These are phyloP conservation scores for Magnolia changhungtana DNA, from an alignment of 164 flowering plant genomes.

Conservation along the genomic window DNA sequence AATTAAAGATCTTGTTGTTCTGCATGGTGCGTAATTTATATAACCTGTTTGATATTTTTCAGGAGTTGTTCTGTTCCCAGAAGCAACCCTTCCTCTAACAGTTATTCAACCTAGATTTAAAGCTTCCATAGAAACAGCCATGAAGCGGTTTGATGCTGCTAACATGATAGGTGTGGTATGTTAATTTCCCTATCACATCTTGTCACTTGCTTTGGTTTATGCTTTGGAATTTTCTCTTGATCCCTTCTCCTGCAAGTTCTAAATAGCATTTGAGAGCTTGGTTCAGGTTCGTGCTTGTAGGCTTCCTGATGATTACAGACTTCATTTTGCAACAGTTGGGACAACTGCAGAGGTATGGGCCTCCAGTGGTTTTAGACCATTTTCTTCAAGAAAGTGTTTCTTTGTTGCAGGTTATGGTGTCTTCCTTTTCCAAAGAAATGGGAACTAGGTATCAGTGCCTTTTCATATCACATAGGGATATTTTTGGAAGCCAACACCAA, in stretches of 20 bases:
- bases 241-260: not conserved
- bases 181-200: slow-evolving; percentile 13
- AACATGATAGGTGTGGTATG: slow-evolving; percentile 88
- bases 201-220: slow-evolving; percentile 3
- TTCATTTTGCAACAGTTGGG: slow-evolving; percentile 53
- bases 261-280: slow-evolving; percentile 3
- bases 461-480: no score
- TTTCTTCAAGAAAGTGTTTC: not conserved
- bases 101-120: slow-evolving; percentile 59
- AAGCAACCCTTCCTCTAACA: slow-evolving; percentile 82
- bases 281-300: slow-evolving; percentile 57
- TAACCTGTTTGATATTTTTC: slow-evolving; percentile 11
- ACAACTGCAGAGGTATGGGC: slow-evolving; percentile 87
- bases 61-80: slow-evolving; percentile 94
- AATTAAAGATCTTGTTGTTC: not conserved
- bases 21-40: not conserved
- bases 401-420: not conserved
- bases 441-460: no score
- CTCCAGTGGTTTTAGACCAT: not conserved
- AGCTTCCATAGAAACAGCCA: slow-evolving; percentile 66
- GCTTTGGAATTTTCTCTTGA: not conserved
- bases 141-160: slow-evolving; percentile 63
- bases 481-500: no score
- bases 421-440: not conserved
- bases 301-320: slow-evolving; percentile 31